Base-by-base conservation (phyloP, 306 rosid species). In the Inga oerstediana region DNA sequence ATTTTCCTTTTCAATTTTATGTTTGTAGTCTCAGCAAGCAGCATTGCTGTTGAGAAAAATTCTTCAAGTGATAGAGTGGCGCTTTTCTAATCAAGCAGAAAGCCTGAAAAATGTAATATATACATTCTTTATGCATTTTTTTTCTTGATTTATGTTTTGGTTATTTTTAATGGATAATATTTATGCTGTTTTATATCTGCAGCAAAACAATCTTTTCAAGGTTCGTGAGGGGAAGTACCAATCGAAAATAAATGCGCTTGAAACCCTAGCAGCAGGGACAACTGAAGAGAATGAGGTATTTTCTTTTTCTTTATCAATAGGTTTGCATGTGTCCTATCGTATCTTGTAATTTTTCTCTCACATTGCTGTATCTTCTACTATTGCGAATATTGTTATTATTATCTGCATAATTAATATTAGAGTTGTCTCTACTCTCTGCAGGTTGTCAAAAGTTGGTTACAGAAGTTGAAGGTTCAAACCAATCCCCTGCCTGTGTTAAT, bases 151-250 rank as follows among this genome's bases (percentile, higher is more conserved):
- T 54, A 52, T 83, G 72, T 71, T 70, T 79, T 48, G 80, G 32
- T 59, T 87, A 48, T 77, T 56, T 68, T 74, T 77, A 62, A 84
- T 35, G 34, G 84, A 81, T 88, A 77, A 81, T 32, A 52, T 51
- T 87, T 78, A 58, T 65, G 67, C 56, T 76, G 65, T 88, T 88
- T 80, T 65, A 58, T 86, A 68, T 73, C 62, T 89, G 86, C 88
- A 95, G 98, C 97, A 92, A 86, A 91, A 85, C 89, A 89, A 85
- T 84, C 84, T 88, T 77, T 89, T 88, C 85, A 90, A 89, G 89
- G 82, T 89, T 82, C 97, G 97, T 16, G 99, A 97, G 87, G 97
- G 89, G 85, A 97, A 91, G 88, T 91, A 89, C 77, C 94, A 87
- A 79, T 83, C 88, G 68, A 92, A 80, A 93, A 83, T 97, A 27